Percentiles rank a stretch among this genome's conserved stretches.
Evolutionary conservation across 1,284 basidiomycete genomes (phyloP).

Genomic region (Leucoagaricus sp.): DNA sequence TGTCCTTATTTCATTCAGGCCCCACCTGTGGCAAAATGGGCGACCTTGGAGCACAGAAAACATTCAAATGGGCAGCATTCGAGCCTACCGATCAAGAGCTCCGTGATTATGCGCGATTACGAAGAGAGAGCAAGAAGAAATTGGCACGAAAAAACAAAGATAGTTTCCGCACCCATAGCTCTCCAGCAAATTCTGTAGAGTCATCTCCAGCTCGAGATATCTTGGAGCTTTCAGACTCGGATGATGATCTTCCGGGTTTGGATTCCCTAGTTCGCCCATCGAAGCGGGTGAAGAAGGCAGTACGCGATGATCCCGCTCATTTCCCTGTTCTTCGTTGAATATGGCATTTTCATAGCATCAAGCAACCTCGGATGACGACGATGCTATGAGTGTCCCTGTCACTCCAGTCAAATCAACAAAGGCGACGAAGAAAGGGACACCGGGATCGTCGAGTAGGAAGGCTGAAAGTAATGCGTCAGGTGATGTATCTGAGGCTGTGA

Average conservation of each 20-base stretch:
- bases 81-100: conserved; percentile 52
- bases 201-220: conserved; percentile 27
- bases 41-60: conserved; percentile 44
- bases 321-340: too few species aligned
- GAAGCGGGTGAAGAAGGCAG: conserved; percentile 17
- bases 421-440: conserved; percentile 19
- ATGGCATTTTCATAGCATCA: too few species aligned
- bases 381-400: not conserved
- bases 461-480: conserved; percentile 18
- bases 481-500: conserved; percentile 40
- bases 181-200: conserved; percentile 14
- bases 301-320: not conserved
- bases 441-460: conserved; percentile 15
- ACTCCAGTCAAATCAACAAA: conserved; percentile 25
- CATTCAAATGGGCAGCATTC: conserved; percentile 59
- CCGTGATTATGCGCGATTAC: conserved; percentile 28
- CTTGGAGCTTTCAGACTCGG: conserved; percentile 35
- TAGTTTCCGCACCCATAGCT: not conserved
- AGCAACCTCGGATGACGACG: conserved; percentile 9
- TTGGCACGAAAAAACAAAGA: conserved; percentile 1
- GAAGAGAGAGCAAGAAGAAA: conserved; percentile 21
- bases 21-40: conserved; percentile 62
- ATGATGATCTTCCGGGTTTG: conserved; percentile 54
- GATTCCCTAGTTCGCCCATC: conserved; percentile 26
- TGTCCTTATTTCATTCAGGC: conserved; percentile 33